Evolutionary conservation across 306 rosid species (phyloP).

Genomic region (Medicago ruthenica): DNA sequence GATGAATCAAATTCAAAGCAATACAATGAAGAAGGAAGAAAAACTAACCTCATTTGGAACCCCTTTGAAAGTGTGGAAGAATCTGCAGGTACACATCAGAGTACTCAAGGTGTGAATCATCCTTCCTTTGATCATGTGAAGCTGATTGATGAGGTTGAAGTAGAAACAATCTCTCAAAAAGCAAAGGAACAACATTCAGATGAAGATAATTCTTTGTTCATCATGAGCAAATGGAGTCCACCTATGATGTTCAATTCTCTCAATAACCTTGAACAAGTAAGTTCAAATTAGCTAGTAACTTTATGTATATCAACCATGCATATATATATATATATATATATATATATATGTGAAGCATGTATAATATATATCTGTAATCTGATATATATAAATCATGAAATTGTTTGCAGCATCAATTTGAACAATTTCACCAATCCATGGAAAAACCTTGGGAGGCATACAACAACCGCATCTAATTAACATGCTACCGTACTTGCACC

Average conservation of each 20-base stretch:
- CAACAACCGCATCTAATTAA: conserved; percentile 52
- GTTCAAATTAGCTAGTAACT: conserved; percentile 38
- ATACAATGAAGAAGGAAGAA: conserved; percentile 26
- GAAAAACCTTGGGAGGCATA: conserved; percentile 64
- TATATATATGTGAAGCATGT: not conserved
- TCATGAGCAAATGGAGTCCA: conserved; percentile 65
- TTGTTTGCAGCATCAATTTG: conserved; percentile 65
- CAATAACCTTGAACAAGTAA: conserved; percentile 68
- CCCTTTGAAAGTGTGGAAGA: conserved; percentile 56
- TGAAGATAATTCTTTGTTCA: conserved; percentile 50
- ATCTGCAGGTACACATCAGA: conserved; percentile 51
- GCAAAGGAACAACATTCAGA: conserved; percentile 40
- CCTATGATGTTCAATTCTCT: conserved; percentile 56
- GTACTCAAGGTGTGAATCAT: conserved; percentile 43
- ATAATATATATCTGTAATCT: not conserved
- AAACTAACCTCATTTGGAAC: conserved; percentile 56
- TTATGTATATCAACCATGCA: conserved; percentile 1
- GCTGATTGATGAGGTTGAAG: conserved; percentile 37
- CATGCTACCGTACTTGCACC: conserved; percentile 40
- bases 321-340: not conserved
- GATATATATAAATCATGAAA: not conserved
- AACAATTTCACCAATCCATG: conserved; percentile 56
- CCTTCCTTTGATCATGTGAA: conserved; percentile 43
- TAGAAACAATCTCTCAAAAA: conserved; percentile 37
- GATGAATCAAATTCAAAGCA: conserved; percentile 33